Evolutionary conservation across 148 eudicot genomes (phyloP), one percentile per base, ranked within the genome.

Genomic region (Salicornia ramosissima): DNA sequence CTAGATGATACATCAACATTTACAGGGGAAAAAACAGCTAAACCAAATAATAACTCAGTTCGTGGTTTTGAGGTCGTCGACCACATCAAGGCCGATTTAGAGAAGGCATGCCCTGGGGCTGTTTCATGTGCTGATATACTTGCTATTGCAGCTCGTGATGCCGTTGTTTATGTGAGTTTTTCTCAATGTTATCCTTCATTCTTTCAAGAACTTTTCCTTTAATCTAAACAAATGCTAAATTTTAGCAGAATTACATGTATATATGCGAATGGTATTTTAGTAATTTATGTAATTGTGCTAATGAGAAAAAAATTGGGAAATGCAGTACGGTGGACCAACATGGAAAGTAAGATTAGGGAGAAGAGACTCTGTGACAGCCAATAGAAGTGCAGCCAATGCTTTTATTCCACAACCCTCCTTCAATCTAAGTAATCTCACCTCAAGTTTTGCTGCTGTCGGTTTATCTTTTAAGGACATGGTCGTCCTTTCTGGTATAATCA

Each of bases 111-210:
- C 36, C 77, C 78, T 2, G 86, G 80, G 14, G 69, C 80, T 0
- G 88, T 85, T 4, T 85, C 88, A 0, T 85, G 89, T 67, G 89
- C 89, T 19, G 86, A 85, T 77, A 74, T 85, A 30, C 74, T 85
- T 54, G 84, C 89, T 15, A 60, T 83, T 58, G 82, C 78, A 0
- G 83, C 89, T 58, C 89, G 85, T 19, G 86, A 85, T 29, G 77
- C 86, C 0, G 71, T 77, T n/a, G 74, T 64, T 68, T 53, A 75
- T 56, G 88, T 82, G 63, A 68, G 82, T 45, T 25, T 12, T 11
- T 64, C 40, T 36, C 4, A n/a, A n/a, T n/a, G 40, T 36, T 36
- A 36, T 36, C n/a, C n/a, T n/a, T n/a, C n/a, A n/a, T n/a, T n/a
- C n/a, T n/a, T n/a, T n/a, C n/a, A n/a, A n/a, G n/a, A n/a, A n/a